Base-by-base conservation (phyloP, 2,329 filamentous ascomycete genomes). In the Fusarium pseudonygamai region DNA sequence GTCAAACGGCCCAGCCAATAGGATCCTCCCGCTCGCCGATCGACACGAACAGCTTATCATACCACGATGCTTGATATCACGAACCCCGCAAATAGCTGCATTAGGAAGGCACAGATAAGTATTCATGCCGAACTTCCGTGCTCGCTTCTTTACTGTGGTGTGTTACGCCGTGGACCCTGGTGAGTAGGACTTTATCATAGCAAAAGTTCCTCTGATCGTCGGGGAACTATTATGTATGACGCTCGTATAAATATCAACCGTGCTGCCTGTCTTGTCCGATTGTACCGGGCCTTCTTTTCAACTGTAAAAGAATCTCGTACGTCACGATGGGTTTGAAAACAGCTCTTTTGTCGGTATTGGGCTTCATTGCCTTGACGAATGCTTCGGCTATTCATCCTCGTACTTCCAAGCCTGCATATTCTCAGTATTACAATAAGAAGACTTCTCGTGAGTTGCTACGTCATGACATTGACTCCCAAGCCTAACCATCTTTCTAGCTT, bases 91-190 rank as follows among this genome's bases (percentile, higher is more conserved):
- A 72, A 61, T 57, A n/a, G 15, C 68, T 62, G 50, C 37, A 71
- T 64, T 59, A 71, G 69, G 68, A 71, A 71, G 68, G 69, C 69
- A 60, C 40, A 26, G 64, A 53, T 53, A 69, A 45, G 39, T 43
- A 20, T 36, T 32, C 18, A 62, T 71, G 69, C 69, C 69, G 69
- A 71, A 71, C 63, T 67, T 72, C 69, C 69, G 69, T 34, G 13
- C 67, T 49, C 16, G 18, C 32, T 3, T 37, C 18, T 66, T 64
- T 18, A 26, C 15, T 22, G 3, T 49, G 37, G n/a, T 57, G 49
- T 61, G 32, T 42, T n/a, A 4, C 32, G 39, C n/a, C 37, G 49
- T 62, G 32, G 42, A 45, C 42, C 32, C 40, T 47, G 6, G 20
- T 13, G 52, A 16, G 15, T 32, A 63, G 53, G 65, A 68, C 47